Conservation (phyloP, 2,329 filamentous ascomycete genomes). For the Chalaropsis ovoidea region DNA sequence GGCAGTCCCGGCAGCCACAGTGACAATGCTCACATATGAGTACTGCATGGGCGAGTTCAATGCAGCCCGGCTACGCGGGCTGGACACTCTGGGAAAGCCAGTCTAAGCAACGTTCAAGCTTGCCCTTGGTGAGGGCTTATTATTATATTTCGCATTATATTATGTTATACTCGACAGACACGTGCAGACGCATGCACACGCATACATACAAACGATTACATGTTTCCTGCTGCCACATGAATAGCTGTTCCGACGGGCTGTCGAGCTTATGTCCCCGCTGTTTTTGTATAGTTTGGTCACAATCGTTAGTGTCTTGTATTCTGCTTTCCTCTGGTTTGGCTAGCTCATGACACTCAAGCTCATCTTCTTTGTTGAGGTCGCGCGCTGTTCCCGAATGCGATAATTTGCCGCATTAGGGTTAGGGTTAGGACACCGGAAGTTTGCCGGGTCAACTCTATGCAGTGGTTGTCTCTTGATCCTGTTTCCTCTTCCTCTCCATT, state of each 20-base stretch:
- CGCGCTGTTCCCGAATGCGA: not conserved
- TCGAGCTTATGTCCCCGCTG: not conserved
- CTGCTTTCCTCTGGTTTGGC: not conserved
- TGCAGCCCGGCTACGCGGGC: constrained; percentile 19
- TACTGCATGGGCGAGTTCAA: constrained; percentile 51
- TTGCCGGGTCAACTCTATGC: not conserved
- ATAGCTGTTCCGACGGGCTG: not conserved
- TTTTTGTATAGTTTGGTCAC: not conserved
- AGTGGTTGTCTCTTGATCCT: constrained; percentile 9
- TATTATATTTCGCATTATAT: not conserved
- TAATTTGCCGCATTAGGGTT: not conserved
- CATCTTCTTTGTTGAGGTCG: not conserved
- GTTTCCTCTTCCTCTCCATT: not conserved
- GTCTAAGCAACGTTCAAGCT: not conserved
- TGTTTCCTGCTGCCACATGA: not conserved
- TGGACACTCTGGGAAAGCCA: constrained; percentile 9
- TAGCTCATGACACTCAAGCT: not conserved
- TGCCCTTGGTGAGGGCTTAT: not conserved
- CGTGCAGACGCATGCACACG: not conserved
- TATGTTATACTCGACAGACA: not conserved
- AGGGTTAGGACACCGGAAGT: not conserved
- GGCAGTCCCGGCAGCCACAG: constrained; percentile 87
- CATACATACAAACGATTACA: constrained; percentile 1
- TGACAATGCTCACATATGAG: constrained; percentile 96
- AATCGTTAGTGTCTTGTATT: not conserved